These are phyloP conservation scores for Rosa rugosa DNA, from an alignment of 306 rosid species.

Conservation along the genomic window DNA sequence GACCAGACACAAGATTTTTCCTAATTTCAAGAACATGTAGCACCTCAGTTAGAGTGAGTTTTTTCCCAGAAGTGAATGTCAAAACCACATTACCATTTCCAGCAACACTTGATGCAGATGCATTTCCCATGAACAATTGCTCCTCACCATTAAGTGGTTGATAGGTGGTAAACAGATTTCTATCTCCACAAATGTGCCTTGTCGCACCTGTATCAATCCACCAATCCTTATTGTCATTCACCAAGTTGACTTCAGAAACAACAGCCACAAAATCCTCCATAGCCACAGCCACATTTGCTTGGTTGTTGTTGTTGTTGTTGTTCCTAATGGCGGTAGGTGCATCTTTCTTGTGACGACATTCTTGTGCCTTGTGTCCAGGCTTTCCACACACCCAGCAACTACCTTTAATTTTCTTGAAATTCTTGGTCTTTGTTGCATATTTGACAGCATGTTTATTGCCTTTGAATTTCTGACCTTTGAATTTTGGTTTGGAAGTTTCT, in stretches of 20 bases:
- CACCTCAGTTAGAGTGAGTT: neutral
- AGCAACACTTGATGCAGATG: neutral
- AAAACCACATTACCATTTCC: neutral
- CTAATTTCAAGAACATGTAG: neutral
- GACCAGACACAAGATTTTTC: neutral
- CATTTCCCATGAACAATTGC: neutral
- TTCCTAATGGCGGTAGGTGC: too few species aligned
- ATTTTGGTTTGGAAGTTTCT: too few species aligned
- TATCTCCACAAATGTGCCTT: neutral
- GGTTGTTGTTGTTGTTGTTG: too few species aligned
- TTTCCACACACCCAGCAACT: too few species aligned
- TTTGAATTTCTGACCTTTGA: too few species aligned
- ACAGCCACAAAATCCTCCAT: too few species aligned
- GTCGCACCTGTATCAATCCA: conserved; percentile 9
- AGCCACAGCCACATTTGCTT: too few species aligned
- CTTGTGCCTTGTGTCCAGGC: too few species aligned
- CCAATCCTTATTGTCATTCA: neutral
- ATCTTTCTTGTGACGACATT: too few species aligned
- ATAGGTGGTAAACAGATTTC: neutral
- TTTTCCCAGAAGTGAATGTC: neutral
- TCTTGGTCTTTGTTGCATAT: too few species aligned
- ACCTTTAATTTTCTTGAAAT: too few species aligned
- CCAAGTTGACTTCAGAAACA: neutral
- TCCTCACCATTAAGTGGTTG: neutral
- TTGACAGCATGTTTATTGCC: too few species aligned